Conservation (phyloP, 139 green algal species). For the Trebouxia sp. region DNA sequence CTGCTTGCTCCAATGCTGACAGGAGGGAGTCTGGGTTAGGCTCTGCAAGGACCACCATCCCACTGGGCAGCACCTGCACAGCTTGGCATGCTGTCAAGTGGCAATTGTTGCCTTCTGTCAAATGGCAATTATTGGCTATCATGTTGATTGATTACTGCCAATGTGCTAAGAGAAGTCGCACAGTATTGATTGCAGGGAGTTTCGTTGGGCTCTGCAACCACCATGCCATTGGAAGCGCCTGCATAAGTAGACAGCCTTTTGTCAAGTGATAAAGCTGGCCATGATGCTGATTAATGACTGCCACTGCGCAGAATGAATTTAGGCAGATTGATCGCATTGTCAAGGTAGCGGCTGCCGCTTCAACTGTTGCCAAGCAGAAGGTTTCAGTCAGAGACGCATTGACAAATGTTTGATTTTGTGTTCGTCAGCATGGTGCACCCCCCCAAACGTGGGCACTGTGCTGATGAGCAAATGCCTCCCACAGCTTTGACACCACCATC, state of each 20-base stretch:
- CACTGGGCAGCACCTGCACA: slow-evolving; percentile 78
- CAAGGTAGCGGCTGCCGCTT: slow-evolving; percentile 86
- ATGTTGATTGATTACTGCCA: too few species aligned
- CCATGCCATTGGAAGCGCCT: too few species aligned
- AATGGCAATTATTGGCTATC: not conserved
- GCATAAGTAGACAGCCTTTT: too few species aligned
- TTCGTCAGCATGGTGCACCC: too few species aligned
- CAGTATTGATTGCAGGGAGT: too few species aligned
- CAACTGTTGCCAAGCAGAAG: slow-evolving; percentile 97
- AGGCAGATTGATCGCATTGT: not conserved
- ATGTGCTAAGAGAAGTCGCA: too few species aligned
- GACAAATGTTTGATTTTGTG: too few species aligned
- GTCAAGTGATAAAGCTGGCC: too few species aligned
- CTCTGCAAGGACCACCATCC: slow-evolving; percentile 88
- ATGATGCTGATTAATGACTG: too few species aligned
- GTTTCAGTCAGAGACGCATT: slow-evolving; percentile 95
- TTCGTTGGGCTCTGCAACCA: too few species aligned
- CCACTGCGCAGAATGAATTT: not conserved
- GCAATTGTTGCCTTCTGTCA: not conserved
- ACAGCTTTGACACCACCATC: slow-evolving; percentile 84
- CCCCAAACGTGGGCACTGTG: too few species aligned
- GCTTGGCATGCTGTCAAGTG: not conserved
- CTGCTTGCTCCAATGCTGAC: slow-evolving; percentile 41
- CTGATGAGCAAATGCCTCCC: too few species aligned
- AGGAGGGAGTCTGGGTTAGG: slow-evolving; percentile 64